Base-by-base conservation (phyloP, 129 eudicot species). In the Arctium minus region DNA sequence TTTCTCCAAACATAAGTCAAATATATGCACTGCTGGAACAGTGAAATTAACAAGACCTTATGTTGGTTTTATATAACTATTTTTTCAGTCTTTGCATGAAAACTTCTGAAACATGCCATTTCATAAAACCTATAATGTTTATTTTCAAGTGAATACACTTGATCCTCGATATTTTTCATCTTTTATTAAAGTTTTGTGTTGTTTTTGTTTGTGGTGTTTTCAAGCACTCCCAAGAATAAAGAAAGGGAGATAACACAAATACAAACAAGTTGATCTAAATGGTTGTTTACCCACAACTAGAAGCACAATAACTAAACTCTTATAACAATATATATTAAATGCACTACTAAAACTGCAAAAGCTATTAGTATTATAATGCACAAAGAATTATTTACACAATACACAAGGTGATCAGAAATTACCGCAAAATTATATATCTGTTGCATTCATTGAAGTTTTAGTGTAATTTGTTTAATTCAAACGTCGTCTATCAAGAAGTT, bases 381-480 rank as follows among this genome's bases (percentile, higher is more conserved):
- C 42, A 75, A 37, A 46, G 50, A 48, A n/a, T 29, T 65, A 10
- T 44, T 42, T 39, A 68, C 2, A 79, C 32, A 27, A 29, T 32
- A 76, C 22, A 44, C 6, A 33, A 76, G 71, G 72, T 71, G 70
- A 70, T 36, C 30, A 77, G 37, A 86, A 77, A 90, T 88, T 90
- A 96, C 99, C 88, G 98, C 99, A 87, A 93, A 96, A 67, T 22
- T 0, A 22, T 22, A 22, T 22, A 22, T 22, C 27, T 22, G 27
- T 22, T 22, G 27, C 27, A 22, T 22, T 22, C 27, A 22, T 22
- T 22, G 27, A 22, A 22, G 27, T 22, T 22, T 22, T 22, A 22
- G 27, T 22, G 27, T 22, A 22, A 22, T 22, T 22, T 22, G 27
- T 22, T 22, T 22, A 22, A 22, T 22, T 22, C 27, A 22, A 22